phyloP scores from a whole-genome alignment of 352 stramenopile species.

The Globisporangium lucens region DNA sequence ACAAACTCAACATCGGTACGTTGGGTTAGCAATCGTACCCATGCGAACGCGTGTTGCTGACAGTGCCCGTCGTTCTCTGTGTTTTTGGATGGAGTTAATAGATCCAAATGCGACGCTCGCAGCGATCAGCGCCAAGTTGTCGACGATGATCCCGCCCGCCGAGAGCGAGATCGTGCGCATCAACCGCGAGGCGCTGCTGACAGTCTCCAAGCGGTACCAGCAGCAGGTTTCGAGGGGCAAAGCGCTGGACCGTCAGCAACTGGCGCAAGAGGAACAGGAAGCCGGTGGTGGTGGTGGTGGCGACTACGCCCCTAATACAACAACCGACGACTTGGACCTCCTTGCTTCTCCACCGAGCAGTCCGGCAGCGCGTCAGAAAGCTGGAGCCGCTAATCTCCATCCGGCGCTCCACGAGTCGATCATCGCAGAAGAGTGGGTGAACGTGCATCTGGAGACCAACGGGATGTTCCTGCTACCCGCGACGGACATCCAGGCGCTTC shows the following conservation, averaged over 20 bases:
- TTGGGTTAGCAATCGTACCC: background rate
- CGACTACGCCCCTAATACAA: background rate
- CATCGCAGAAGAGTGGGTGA: conserved; percentile 79
- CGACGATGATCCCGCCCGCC: conserved; percentile 44
- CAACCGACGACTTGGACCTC: too few relatives aligned
- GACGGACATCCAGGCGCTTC: conserved; percentile 38
- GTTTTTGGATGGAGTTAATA: conserved; percentile 3
- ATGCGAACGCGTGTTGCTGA: background rate
- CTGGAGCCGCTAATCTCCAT: conserved; percentile 14
- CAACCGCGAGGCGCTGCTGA: conserved; percentile 44
- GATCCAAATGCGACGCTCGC: conserved; percentile 43
- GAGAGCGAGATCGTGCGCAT: conserved; percentile 76
- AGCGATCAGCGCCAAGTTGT: conserved; percentile 59
- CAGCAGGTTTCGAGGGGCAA: conserved; percentile 13
- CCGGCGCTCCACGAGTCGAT: conserved; percentile 59
- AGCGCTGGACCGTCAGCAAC: background rate
- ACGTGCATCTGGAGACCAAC: conserved; percentile 61
- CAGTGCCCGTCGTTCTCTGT: background rate
- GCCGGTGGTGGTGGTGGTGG: background rate
- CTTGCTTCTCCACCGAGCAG: conserved; percentile 7
- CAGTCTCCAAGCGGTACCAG: conserved; percentile 20
- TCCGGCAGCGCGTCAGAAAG: conserved; percentile 17
- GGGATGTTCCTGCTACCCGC: conserved; percentile 49
- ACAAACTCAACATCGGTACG: conserved; percentile 42
- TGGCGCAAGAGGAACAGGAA: background rate